Base-by-base conservation (phyloP, 1,139 yeast genomes). In the Saccharomycopsis hybrid region DNA sequence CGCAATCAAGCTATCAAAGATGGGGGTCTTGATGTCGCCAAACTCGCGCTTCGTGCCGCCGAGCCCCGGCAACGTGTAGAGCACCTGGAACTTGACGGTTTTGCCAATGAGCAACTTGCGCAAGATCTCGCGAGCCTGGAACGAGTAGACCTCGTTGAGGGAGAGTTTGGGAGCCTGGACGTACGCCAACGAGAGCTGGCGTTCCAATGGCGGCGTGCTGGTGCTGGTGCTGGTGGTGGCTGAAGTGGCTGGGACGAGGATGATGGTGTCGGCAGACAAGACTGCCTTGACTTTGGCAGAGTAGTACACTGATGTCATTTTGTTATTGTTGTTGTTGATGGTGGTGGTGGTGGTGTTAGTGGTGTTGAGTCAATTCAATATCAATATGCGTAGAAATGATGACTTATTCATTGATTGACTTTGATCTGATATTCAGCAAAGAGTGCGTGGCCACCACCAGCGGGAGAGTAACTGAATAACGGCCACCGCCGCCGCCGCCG, bases 191-290 rank as follows among this genome's bases (percentile, higher is more conserved):
- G 88, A 75, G 52, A 85, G 68, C 39, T 74, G 63, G 58, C 86
- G 71, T 64, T 85, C 94, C 39, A 80, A 77, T 4, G 64, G 59
- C 5, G 51, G 39, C 13, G 33, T 32, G 2, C 41, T 5, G 4
- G 48, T 48, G 25, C 46, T 46, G 46, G 58, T 59, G 18, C 18
- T 18, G 18, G 18, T 18, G 18, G 18, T 18, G 18, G 18, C 18
- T 18, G 18, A 18, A 43, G 58, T 58, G 9, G 62, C 59, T 1
- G 88, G 85, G n/a, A 74, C 72, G 56, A 85, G 73, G 41, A 83
- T 76, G 45, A 85, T 61, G n/a, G 90, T 80, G 66, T 85, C 94
- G 3, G 86, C 89, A 47, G 87, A 82, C 43, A 82, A 64, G 29
- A 85, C 87, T 48, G 80, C 74, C 62, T 84, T 84, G 50, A 85